Conservation (phyloP, 108 stramenopile genomes). For the Nitzschia palea region DNA sequence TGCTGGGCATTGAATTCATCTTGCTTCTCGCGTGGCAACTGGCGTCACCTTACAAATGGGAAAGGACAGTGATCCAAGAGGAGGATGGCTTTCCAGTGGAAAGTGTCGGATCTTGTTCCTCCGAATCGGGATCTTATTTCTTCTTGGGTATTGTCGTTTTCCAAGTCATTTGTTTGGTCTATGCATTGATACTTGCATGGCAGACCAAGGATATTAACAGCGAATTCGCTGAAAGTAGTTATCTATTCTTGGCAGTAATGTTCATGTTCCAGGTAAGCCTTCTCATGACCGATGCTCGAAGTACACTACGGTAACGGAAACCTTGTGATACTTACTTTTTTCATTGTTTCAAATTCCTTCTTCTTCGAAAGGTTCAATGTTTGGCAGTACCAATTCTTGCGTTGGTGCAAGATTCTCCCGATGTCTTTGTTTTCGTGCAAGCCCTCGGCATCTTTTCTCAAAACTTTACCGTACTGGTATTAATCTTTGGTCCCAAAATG, state of each 20-base stretch:
- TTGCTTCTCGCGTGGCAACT: slow-evolving; percentile 33
- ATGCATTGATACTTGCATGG: slow-evolving; percentile 29
- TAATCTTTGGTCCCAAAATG: slow-evolving; percentile 59
- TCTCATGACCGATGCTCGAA: no score
- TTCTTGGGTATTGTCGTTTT: slow-evolving; percentile 20
- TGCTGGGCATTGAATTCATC: slow-evolving; percentile 20
- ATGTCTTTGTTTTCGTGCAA: slow-evolving; percentile 38
- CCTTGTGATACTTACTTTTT: no score
- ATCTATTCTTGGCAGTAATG: slow-evolving; percentile 42
- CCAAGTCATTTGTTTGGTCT: slow-evolving; percentile 31
- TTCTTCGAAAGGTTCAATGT: neutral
- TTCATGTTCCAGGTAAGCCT: slow-evolving; percentile 48
- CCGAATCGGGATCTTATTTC: slow-evolving; percentile 21
- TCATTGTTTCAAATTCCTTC: neutral
- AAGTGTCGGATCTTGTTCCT: slow-evolving; percentile 25
- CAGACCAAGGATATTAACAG: slow-evolving; percentile 34
- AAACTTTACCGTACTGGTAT: slow-evolving; percentile 28
- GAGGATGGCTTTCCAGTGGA: slow-evolving; percentile 18
- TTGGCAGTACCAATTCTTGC: slow-evolving; percentile 39
- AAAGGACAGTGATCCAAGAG: slow-evolving; percentile 22
- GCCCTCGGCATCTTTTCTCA: slow-evolving; percentile 32
- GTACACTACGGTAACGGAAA: no score
- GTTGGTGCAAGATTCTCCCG: slow-evolving; percentile 32
- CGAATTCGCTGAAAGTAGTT: slow-evolving; percentile 46
- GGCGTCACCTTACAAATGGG: slow-evolving; percentile 22